Base-by-base conservation (phyloP, 176 grass and related monocot genomes). In the Typha latifolia region DNA sequence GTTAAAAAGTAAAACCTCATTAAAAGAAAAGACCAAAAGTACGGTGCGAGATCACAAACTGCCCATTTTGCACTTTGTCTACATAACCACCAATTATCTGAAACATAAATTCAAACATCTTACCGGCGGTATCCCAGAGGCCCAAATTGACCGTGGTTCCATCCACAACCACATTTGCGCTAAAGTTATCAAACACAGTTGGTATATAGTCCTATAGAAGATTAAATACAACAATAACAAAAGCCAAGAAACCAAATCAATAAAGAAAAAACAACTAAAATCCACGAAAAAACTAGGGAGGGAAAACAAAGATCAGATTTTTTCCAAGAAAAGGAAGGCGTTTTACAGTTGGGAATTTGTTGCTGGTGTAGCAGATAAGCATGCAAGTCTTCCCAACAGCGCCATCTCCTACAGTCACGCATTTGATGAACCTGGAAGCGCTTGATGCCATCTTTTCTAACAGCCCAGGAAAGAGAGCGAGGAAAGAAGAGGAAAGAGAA, bases 311-410 rank as follows among this genome's bases (percentile, higher is more conserved):
- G 37, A 62, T 16, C 15, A 51, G 10, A n/a, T 62, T 61, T 63
- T 62, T 14, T 32, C 9, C 64, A 68, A 68, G 24, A 49, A 53
- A 16, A 14, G 49, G 61, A 68, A 10, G 16, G 15, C 15, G 43
- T 61, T 62, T 80, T 82, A 95, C 90, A 71, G 90, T 95, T 31
- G 90, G 90, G 80, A 95, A 95, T 69, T 95, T 95, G 81, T 95
- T 95, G 86, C 90, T 90, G 62, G 90, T 95, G 81, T 95, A 91
- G 85, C 85, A 91, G 78, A 96, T 89, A 77, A 96, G 92, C 92
- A 96, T 91, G 88, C 82, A 96, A 64, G 88, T 89, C 68, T 96
- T 96, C 49, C 94, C 94, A 55, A 99, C 94, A 16, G 94, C 94
- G 27, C 94, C 94, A 85, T 99, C 94, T 62, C 94, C 94, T 37